Percentiles rank a stretch among this genome's conserved stretches.
phyloP scores from a whole-genome alignment of 1,284 basidiomycete species.

The Trametes sp. region DNA sequence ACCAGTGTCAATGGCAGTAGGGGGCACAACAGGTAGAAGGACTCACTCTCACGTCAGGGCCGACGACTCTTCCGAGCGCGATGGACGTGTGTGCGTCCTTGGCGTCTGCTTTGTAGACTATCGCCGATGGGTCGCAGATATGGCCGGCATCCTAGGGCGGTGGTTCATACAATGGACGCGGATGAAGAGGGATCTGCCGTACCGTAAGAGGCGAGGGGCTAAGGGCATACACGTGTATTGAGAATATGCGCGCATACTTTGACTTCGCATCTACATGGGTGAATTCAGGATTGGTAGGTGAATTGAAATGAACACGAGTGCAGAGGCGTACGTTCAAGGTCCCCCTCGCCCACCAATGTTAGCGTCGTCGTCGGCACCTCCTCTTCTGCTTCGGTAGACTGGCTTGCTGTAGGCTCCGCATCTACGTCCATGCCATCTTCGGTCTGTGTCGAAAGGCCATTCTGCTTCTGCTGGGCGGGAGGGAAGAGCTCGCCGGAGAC shows the following conservation, averaged over 20 bases:
- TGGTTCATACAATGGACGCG: background rate
- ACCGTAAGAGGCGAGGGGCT: slow-evolving; percentile 67
- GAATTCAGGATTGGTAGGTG: background rate
- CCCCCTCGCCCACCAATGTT: slow-evolving; percentile 62
- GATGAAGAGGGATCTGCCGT: slow-evolving; percentile 33
- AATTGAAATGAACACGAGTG: background rate
- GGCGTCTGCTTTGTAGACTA: slow-evolving; percentile 57
- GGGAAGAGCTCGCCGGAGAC: slow-evolving; percentile 58
- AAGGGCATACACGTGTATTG: slow-evolving; percentile 70
- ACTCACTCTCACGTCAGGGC: slow-evolving; percentile 59
- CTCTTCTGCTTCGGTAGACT: slow-evolving; percentile 31
- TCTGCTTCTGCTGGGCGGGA: slow-evolving; percentile 20
- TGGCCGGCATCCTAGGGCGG: slow-evolving; percentile 62
- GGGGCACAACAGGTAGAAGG: slow-evolving; percentile 5
- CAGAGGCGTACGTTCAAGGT: slow-evolving; percentile 62
- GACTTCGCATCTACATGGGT: slow-evolving; percentile 52
- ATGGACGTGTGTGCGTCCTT: slow-evolving; percentile 52
- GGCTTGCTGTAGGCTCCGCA: slow-evolving; percentile 37
- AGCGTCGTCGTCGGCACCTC: slow-evolving; percentile 54
- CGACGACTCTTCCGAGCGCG: slow-evolving; percentile 57
- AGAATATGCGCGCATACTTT: slow-evolving; percentile 56
- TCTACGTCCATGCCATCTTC: slow-evolving; percentile 55
- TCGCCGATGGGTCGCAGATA: slow-evolving; percentile 57
- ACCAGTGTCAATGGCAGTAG: background rate
- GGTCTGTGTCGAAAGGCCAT: slow-evolving; percentile 22